These are phyloP conservation scores for Colletotrichum zoysiae DNA, from an alignment of 2,329 filamentous ascomycete species.

Conservation along the genomic window DNA sequence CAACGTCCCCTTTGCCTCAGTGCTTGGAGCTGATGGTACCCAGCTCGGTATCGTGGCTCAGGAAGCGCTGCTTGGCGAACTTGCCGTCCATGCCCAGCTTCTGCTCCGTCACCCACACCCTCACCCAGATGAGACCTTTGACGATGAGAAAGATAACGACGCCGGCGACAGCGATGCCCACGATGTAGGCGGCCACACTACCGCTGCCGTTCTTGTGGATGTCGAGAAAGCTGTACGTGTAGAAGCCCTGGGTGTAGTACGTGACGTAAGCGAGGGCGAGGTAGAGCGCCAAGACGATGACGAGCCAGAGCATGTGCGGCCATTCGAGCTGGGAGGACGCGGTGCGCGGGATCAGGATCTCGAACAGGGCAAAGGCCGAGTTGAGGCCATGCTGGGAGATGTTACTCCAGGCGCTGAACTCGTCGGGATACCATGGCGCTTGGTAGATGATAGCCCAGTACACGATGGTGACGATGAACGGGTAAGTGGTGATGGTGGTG, in stretches of 20 bases:
- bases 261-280: conserved; percentile 81
- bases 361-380: conserved; percentile 78
- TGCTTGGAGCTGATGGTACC: conserved; percentile 40
- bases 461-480: conserved; percentile 77
- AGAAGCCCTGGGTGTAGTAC: conserved; percentile 76
- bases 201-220: conserved; percentile 61
- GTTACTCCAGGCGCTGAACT: conserved; percentile 73
- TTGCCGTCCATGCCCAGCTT: conserved; percentile 59
- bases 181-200: conserved; percentile 73
- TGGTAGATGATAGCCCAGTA: conserved; percentile 75
- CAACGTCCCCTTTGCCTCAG: background rate
- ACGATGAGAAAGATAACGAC: conserved; percentile 66
- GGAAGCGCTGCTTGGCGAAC: conserved; percentile 49
- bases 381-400: conserved; percentile 83
- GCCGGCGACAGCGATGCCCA: conserved; percentile 68
- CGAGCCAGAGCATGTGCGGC: conserved; percentile 75
- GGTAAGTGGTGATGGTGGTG: conserved; percentile 71
- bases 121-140: conserved; percentile 63
- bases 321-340: conserved; percentile 64
- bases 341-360: conserved; percentile 78
- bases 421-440: conserved; percentile 55
- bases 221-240: conserved; percentile 85
- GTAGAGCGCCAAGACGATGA: conserved; percentile 80
- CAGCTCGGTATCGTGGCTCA: conserved; percentile 43
- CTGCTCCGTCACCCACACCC: conserved; percentile 62